Conservation (phyloP, 2,329 filamentous ascomycete genomes). For the Lasiodiplodia gonubiensis region DNA sequence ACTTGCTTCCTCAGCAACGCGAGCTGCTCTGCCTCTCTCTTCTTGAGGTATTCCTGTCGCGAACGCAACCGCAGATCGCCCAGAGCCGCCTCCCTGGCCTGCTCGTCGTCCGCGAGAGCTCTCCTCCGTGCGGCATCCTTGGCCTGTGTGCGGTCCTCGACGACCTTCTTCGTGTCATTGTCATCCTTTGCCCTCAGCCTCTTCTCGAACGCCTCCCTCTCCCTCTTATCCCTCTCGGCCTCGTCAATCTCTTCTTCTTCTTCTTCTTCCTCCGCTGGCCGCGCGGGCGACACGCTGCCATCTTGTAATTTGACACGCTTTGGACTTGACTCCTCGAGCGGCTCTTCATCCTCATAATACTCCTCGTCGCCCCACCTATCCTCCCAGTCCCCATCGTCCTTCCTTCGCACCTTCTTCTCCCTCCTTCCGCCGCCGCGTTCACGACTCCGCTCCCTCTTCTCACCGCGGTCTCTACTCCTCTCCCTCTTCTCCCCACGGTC, state of each 20-base stretch:
- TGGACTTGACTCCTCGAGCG: slow-evolving; percentile 71
- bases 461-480: slow-evolving; percentile 36
- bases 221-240: slow-evolving; percentile 58
- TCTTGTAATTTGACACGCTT: slow-evolving; percentile 59
- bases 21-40: slow-evolving; percentile 84
- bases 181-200: slow-evolving; percentile 74
- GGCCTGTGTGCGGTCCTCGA: slow-evolving; percentile 63
- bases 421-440: slow-evolving; percentile 54
- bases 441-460: slow-evolving; percentile 50
- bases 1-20: slow-evolving; percentile 90
- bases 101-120: slow-evolving; percentile 67
- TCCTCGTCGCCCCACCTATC: slow-evolving; percentile 86
- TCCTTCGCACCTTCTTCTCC: slow-evolving; percentile 50
- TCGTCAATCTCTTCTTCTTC: slow-evolving; percentile 32
- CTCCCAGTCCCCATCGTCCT: slow-evolving; percentile 66
- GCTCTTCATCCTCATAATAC: slow-evolving; percentile 57
- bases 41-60: slow-evolving; percentile 90
- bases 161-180: slow-evolving; percentile 70
- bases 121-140: slow-evolving; percentile 65
- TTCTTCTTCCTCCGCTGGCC: slow-evolving; percentile 50
- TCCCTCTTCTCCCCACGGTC: slow-evolving; percentile 45
- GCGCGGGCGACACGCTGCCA: slow-evolving; percentile 59
- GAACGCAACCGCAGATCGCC: slow-evolving; percentile 82
- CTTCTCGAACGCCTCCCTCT: slow-evolving; percentile 81
- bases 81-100: slow-evolving; percentile 72